Base-by-base conservation (phyloP, 2,329 filamentous ascomycete species). In the Scolecobasidium constrictum region DNA sequence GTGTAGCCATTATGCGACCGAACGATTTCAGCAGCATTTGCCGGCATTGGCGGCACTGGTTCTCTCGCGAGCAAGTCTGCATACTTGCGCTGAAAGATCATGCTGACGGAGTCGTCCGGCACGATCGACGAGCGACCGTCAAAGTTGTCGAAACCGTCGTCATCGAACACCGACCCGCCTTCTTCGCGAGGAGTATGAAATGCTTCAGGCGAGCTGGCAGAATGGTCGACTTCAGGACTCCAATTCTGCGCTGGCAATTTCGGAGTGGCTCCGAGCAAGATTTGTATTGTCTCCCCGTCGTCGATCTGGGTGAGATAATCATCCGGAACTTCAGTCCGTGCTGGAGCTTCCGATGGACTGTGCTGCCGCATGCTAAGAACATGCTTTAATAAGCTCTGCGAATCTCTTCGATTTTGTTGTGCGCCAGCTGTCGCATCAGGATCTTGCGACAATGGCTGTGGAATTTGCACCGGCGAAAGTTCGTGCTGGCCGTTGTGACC, bases 261-360 rank as follows among this genome's bases (percentile, higher is more conserved):
- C n/a, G 63, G 57, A 2, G 69, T 66, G 21, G 64, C 61, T 18
- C 66, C 60, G 33, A 75, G 60, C 64, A 75, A 69, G 37, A 77
- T 73, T 34, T 71, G 68, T 43, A 77, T 71, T 4, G 72, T 74
- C 47, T 73, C 71, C 45, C 64, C 61, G 41, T 74, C 68, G 34
- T 73, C 68, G 17, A 19, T 19, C 21, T 71, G 68, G 2, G 69
- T 72, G 38, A 61, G 52, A 21, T 54, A 53, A 43, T 49, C 49
- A 31, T 48, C 50, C 2, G 48, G 28, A 22, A 46, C 36, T 15
- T 59, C 53, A 9, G 47, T 51, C 11, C 37, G 47, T 3, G 46
- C 58, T 4, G 67, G 49, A 34, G 46, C 23, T 45, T 57, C 60
- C 7, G 67, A 49, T 35, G 47, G 61, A 39, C 63, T 69, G 4